Evolutionary conservation across 129 eudicot species (phyloP), one percentile per base, ranked within the genome.

Genomic region (Flaveria sonorensis): DNA sequence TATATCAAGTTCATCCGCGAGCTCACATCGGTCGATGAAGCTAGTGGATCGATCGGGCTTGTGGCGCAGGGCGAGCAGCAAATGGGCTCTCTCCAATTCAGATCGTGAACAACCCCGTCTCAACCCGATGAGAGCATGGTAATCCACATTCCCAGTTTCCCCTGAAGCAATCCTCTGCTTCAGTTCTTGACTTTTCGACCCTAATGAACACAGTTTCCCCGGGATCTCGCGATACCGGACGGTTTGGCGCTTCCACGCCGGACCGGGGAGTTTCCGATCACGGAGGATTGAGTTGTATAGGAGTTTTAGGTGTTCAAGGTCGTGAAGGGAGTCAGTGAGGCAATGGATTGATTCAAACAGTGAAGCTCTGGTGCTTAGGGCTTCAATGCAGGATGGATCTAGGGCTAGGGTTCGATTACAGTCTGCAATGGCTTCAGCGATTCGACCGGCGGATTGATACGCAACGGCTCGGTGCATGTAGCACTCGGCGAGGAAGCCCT

Each of bases 141-240:
- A 87, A 82, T 95, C 99, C n/a, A 95, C 97, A 53, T 89, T 95
- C 36, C 96, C 89, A 0, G 95, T 91, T 70, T 95, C 99, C 19
- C 99, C 95, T 14, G 88, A 83, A 50, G 99, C 99, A 76, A 95
- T 86, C 73, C 94, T 81, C 30, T 83, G 92, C 87, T 91, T 95
- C 74, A 95, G 56, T 42, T 84, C 90, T 56, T 95, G 92, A 45
- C 88, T 89, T 71, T 89, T 95, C 0, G 90, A 46, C 1, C 85
- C 83, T 43, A 95, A 61, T 0, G 89, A 75, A 68, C 90, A 86
- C 1, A 95, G 75, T 43, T 82, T 84, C 8, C 97, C 99, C 0
- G 99, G 97, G 13, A 95, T 89, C 71, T 95, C 99, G 48, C 92
- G 80, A 84, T 91, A 89, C 36, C 80, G 83, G n/a, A 95, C 97